Base-by-base conservation (phyloP, 495 filamentous ascomycete species). In the Xylaria flabelliformis region DNA sequence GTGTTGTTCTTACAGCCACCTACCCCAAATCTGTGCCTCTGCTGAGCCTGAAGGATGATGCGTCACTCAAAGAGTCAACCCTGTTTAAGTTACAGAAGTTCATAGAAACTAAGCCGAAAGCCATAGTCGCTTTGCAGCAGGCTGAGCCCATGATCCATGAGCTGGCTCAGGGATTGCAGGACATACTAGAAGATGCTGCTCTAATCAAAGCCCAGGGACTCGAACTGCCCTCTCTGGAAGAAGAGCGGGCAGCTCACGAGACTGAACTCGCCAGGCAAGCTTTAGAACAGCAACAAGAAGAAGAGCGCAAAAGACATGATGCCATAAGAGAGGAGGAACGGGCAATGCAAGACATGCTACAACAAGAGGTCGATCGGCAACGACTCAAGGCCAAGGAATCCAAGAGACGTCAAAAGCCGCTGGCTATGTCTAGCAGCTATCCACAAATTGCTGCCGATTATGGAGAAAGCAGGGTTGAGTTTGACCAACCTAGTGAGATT, bases 111-210 rank as follows among this genome's bases (percentile, higher is more conserved):
- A 91, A 91, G 76, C 92, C 93, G 4, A 93, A 89, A 73, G 83
- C 89, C 36, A 85, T 95, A 12, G 83, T 83, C 6, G 72, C 74
- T 41, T 82, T 79, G 59, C 84, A 85, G 42, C 74, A 94, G 21
- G 92, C 91, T 3, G 88, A 91, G 72, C 91, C 94, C 63, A 98
- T 99, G 95, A 93, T 99, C 15, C 91, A 93, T 79, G 92, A 94
- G 69, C 87, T 99, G 48, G 92, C 93, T 10, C 88, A 91, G 62
- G 89, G 91, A 6, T 90, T 98, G 56, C 91, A 93, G 71, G 96
- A 98, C 72, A 89, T 95, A 21, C 83, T 99, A 24, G 94, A 98
- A 78, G 93, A 97, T 81, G 93, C 92, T 24, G 91, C 93, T 10
- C 86, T 91, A 74, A 88, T 89, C 36, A 90, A 90, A 72, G 91